Base-by-base conservation (phyloP, 106 monocot genomes). In the Triglochin maritima region DNA sequence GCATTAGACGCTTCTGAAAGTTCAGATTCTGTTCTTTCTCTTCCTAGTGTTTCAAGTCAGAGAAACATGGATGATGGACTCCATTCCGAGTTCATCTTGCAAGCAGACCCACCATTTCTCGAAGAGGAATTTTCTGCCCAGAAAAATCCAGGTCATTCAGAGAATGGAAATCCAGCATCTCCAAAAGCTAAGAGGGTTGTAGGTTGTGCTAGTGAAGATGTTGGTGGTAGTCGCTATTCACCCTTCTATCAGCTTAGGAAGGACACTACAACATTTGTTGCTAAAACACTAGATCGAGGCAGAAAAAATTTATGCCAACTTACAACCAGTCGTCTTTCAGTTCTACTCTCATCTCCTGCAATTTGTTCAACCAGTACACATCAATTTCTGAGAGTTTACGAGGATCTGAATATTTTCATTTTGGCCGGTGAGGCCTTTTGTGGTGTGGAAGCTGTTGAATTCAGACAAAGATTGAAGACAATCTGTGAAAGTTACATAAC, bases 401-500 rank as follows among this genome's bases (percentile, higher is more conserved):
- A 96, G 82, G 90, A 96, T 87, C 60, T 96, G n/a, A 83, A 64
- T 68, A 58, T 91, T 68, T 96, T 96, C 75, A 81, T 96, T 56
- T 76, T 96, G 73, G 95, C 95, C 58, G 95, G 95, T 63, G 95
- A 96, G 80, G 85, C 95, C 60, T 96, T 96, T 60, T 90, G 80
- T 80, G 90, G 90, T 13, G 65, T 81, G 56, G 79, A 91, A 83
- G 90, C 95, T 49, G 71, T 66, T 62, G 90, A 96, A 63, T 96
- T 96, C 77, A 83, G 95, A 62, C 87, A 87, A 49, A 83, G 81
- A 67, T 73, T 96, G 66, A 96, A 87, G 73, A 81, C 12, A 62
- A 74, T 85, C 56, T 90, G 85, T 71, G 87, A 84, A 65, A 90
- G 74, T 71, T 90, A 90, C 72, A 6, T 88, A 6, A 65, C 83